Evolutionary conservation across 305 asterid species (phyloP).

Genomic region (Fraxinus xanthoxyloides): DNA sequence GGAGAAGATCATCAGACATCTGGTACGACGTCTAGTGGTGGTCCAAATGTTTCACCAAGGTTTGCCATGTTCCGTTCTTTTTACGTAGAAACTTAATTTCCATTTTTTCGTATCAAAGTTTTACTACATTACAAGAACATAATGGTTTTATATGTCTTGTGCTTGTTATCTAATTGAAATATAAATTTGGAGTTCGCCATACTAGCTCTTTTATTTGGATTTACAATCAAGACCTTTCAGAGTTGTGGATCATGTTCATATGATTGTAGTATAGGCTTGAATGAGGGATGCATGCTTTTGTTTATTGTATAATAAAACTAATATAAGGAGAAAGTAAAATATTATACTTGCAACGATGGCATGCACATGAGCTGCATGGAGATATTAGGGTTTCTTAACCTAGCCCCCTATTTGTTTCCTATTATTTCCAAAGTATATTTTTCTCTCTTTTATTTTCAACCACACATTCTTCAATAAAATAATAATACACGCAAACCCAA

Average conservation of each 20-base stretch:
- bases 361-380: neutral
- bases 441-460: neutral
- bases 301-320: neutral
- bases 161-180: neutral
- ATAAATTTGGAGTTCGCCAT: neutral
- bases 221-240: neutral
- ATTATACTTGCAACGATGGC: neutral
- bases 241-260: neutral
- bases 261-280: neutral
- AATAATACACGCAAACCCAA: neutral
- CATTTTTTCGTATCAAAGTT: neutral
- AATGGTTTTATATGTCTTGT: neutral
- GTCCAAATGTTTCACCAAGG: constrained; percentile 53
- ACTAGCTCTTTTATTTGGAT: constrained; percentile 12
- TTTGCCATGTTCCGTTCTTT: constrained; percentile 22
- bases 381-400: neutral
- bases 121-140: neutral
- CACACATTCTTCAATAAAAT: neutral
- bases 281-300: neutral
- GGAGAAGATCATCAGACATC: constrained; percentile 49
- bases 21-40: constrained; percentile 45
- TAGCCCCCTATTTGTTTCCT: neutral
- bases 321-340: neutral
- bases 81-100: neutral
- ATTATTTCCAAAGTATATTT: neutral